Percentiles rank a stretch among this genome's conserved stretches.
These are phyloP conservation scores for Linum usitatissimum DNA, from an alignment of 345 rosid genomes.

Conservation along the genomic window DNA sequence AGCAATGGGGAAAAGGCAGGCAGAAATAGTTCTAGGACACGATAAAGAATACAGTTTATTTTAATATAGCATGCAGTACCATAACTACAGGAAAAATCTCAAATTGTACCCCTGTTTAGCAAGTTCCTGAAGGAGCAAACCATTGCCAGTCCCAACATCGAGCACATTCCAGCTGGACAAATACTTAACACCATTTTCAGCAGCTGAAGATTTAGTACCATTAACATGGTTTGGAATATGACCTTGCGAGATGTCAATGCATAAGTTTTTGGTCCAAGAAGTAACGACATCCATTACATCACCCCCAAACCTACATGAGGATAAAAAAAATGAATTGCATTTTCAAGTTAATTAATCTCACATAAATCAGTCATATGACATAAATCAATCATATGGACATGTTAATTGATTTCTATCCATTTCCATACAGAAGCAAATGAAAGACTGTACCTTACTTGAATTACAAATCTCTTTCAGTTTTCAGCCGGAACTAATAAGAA, in stretches of 20 bases:
- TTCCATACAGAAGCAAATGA: background rate
- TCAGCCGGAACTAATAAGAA: background rate
- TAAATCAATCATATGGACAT: background rate
- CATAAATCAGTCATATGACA: background rate
- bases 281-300: constrained; percentile 84
- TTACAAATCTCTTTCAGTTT: background rate
- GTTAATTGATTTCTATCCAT: background rate
- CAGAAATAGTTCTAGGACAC: too few species aligned
- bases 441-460: background rate
- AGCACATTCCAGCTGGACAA: constrained; percentile 83
- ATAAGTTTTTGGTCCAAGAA: constrained; percentile 81
- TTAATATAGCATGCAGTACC: constrained; percentile 11
- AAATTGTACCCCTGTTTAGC: constrained; percentile 77
- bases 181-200: constrained; percentile 44
- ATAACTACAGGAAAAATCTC: constrained; percentile 27
- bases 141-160: constrained; percentile 96
- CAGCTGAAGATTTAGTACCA: constrained; percentile 29
- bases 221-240: constrained; percentile 32
- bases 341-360: background rate
- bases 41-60: too few species aligned
- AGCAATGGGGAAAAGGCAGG: background rate
- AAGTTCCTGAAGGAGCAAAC: constrained; percentile 91
- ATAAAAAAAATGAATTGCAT: constrained; percentile 7
- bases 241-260: constrained; percentile 49
- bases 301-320: constrained; percentile 66